A percentile compares a stretch with the other conserved stretches of the same genome.
Evolutionary conservation across 2,329 filamentous ascomycete genomes (phyloP).

Genomic region (Colletotrichum sansevieriae): DNA sequence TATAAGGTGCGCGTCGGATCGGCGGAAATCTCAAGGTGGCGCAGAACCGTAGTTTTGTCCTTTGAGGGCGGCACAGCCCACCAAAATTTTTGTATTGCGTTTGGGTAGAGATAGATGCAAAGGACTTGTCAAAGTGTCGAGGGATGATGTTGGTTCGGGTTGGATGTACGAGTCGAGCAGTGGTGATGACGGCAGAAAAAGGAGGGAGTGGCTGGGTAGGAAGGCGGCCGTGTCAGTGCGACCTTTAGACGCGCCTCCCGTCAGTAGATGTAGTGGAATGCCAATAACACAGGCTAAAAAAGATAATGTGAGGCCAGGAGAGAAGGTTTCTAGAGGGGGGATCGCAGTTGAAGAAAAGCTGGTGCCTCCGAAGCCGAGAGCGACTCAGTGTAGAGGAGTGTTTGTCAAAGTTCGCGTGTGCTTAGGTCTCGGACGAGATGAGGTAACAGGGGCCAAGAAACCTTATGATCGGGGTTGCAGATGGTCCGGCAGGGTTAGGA

Average conservation of each 20-base stretch:
- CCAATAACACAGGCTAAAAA: slow-evolving; percentile 1
- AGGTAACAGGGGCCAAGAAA: slow-evolving; percentile 42
- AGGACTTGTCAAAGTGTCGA: slow-evolving; percentile 12
- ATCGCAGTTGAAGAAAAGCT: slow-evolving; percentile 18
- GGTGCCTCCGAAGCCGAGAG: slow-evolving; percentile 38
- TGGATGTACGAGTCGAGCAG: slow-evolving; percentile 20
- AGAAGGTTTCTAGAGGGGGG: not conserved
- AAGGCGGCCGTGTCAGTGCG: slow-evolving; percentile 20
- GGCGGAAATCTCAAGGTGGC: slow-evolving; percentile 5
- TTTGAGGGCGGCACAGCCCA: slow-evolving; percentile 30
- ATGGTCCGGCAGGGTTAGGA: slow-evolving; percentile 41
- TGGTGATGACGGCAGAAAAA: slow-evolving; percentile 16
- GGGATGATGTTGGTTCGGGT: not conserved
- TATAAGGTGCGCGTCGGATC: slow-evolving; percentile 24
- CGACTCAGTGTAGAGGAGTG: slow-evolving; percentile 32
- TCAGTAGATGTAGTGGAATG: slow-evolving; percentile 30
- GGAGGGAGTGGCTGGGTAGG: slow-evolving; percentile 17
- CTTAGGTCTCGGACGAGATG: slow-evolving; percentile 40
- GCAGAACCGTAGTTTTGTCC: not conserved
- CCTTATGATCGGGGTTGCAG: slow-evolving; percentile 41
- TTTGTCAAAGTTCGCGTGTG: slow-evolving; percentile 41
- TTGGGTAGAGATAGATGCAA: not conserved
- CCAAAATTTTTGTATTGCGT: not conserved
- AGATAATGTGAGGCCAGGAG: slow-evolving; percentile 3
- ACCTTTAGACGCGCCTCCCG: slow-evolving; percentile 33